Evolutionary conservation across 164 flowering plant species (phyloP).

Genomic region (Warburgia ugandensis): DNA sequence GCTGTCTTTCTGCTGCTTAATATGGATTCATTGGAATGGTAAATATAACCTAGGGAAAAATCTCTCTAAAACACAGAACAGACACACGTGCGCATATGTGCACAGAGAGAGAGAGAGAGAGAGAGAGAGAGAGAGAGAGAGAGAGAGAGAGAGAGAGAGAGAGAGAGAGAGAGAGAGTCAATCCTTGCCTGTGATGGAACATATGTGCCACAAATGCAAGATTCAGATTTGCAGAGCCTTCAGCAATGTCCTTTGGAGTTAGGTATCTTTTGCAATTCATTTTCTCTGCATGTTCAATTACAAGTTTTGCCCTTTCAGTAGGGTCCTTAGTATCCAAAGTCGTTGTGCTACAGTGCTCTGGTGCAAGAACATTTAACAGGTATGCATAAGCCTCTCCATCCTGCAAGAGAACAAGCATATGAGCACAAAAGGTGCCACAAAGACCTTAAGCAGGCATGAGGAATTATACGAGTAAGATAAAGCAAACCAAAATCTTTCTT

Average conservation of each 20-base stretch:
- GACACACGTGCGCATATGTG: no score
- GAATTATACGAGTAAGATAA: no score
- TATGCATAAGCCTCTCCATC: constrained; percentile 91
- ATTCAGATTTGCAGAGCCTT: constrained; percentile 84
- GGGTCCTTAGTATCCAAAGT: constrained; percentile 71
- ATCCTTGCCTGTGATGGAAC: constrained; percentile 90
- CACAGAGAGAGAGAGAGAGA: no score
- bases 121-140: no score
- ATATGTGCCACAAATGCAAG: constrained; percentile 92
- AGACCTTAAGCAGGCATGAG: no score
- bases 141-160: not conserved
- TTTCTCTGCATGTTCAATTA: constrained; percentile 85
- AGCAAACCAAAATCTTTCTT: no score
- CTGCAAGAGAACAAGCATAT: no score
- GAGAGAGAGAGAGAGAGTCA: constrained; percentile 16
- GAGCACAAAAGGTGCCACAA: no score
- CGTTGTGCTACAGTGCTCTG: constrained; percentile 61
- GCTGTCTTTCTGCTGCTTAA: no score
- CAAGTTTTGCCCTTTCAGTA: constrained; percentile 58
- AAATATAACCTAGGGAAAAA: no score
- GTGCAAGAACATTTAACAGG: constrained; percentile 93
- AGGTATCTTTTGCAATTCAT: constrained; percentile 84
- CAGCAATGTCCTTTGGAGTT: constrained; percentile 70
- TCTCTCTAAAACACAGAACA: no score
- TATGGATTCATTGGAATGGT: no score